Conservation (phyloP, 176 grass and related monocot genomes). For the Thinopyrum elongatum region DNA sequence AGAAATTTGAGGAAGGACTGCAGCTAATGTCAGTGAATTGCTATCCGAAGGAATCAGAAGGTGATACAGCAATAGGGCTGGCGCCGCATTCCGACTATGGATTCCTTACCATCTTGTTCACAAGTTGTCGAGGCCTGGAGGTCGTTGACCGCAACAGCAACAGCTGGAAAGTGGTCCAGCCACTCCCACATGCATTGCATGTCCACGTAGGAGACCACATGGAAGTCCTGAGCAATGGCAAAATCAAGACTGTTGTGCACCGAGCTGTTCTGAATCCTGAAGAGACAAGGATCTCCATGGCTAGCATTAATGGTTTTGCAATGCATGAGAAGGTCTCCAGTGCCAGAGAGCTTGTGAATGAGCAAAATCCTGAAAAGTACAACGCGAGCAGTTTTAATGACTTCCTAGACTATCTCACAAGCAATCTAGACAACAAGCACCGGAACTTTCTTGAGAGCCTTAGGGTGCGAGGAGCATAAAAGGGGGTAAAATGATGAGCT, state of each 20-base stretch:
- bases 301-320: conserved; percentile 64
- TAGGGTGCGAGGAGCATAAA: conserved; percentile 10
- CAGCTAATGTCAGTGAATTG: conserved; percentile 66
- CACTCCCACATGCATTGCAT: conserved; percentile 36
- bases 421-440: conserved; percentile 9
- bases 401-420: conserved; percentile 55
- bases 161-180: conserved; percentile 42
- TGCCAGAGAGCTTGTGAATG: conserved; percentile 51
- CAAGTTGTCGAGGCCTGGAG: conserved; percentile 59
- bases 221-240: conserved; percentile 70
- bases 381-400: conserved; percentile 66
- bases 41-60: conserved; percentile 40
- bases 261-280: conserved; percentile 44
- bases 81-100: conserved; percentile 77
- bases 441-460: conserved; percentile 61
- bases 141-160: conserved; percentile 40
- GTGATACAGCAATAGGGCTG: conserved; percentile 34
- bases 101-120: conserved; percentile 61
- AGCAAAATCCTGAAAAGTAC: conserved; percentile 47
- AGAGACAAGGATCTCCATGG: conserved; percentile 51
- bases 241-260: conserved; percentile 53
- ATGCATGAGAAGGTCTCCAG: conserved; percentile 60
- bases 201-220: conserved; percentile 75
- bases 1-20: conserved; percentile 61
- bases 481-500: too few species aligned